Percentiles rank a stretch among this genome's conserved stretches.
Conservation (phyloP, 1,284 basidiomycete genomes). For the Sphagnurus paluster region DNA sequence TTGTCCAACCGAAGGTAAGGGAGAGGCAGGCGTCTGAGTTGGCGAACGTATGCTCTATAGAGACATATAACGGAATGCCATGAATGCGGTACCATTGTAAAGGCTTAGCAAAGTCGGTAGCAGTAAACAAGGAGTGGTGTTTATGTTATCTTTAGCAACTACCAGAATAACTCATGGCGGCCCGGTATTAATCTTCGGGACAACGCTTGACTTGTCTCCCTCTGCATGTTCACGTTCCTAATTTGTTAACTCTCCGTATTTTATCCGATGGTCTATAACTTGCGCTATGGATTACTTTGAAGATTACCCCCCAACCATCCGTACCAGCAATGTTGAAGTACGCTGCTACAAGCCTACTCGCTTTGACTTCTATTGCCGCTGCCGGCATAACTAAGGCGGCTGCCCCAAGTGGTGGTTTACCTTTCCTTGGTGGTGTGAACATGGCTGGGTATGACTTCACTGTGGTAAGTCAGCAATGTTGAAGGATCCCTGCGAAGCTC, state of each 20-base stretch:
- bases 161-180: no score
- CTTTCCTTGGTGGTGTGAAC: slow-evolving; percentile 40
- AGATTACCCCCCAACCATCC: not conserved
- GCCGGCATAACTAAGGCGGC: no score
- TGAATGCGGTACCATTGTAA: not conserved
- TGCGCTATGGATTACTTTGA: not conserved
- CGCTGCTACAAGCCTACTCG: slow-evolving; percentile 14
- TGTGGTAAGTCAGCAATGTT: slow-evolving; percentile 10
- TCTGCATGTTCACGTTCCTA: no score
- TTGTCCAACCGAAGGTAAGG: slow-evolving; percentile 55
- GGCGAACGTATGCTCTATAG: slow-evolving; percentile 55
- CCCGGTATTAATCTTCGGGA: no score
- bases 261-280: no score
- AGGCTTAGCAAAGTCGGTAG: no score
- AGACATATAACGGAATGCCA: slow-evolving; percentile 33
- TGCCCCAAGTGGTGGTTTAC: slow-evolving; percentile 21
- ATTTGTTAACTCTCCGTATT: no score
- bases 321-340: slow-evolving; percentile 14
- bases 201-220: no score
- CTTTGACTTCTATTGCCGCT: slow-evolving; percentile 13
- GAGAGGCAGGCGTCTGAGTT: slow-evolving; percentile 54
- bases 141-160: no score
- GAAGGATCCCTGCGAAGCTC: not conserved
- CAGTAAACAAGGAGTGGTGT: slow-evolving; percentile 6
- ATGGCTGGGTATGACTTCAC: slow-evolving; percentile 36